A percentile compares a stretch with the other conserved stretches of the same genome.
These are phyloP conservation scores for Mycena polygramma DNA, from an alignment of 768 basidiomycete species.

Conservation along the genomic window DNA sequence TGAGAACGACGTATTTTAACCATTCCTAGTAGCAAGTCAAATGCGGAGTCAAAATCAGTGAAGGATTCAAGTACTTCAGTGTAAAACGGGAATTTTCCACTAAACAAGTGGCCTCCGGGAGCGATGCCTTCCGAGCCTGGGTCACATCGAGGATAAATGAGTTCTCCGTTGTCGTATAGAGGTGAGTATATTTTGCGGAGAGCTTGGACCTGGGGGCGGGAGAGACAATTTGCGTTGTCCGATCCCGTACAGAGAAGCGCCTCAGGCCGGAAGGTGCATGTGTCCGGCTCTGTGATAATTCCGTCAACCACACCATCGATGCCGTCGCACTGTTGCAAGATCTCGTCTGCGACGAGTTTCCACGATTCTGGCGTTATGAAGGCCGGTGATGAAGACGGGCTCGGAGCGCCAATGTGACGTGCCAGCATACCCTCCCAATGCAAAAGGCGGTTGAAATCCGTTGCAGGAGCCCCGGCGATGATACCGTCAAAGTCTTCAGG, in stretches of 20 bases:
- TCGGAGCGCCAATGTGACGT: conserved; percentile 19
- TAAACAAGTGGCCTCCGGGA: not conserved
- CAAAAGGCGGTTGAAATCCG: conserved; percentile 25
- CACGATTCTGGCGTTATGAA: conserved; percentile 38
- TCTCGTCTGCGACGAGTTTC: conserved; percentile 39
- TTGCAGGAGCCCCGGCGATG: conserved; percentile 44
- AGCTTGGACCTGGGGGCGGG: conserved; percentile 37
- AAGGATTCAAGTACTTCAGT: not conserved
- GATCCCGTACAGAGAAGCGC: conserved; percentile 31
- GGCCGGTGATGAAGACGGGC: not conserved
- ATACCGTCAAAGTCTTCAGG: conserved; percentile 47
- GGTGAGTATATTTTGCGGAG: conserved; percentile 40
- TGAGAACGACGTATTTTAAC: conserved; percentile 32
- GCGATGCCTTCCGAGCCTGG: conserved; percentile 24
- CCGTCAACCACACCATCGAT: conserved; percentile 43
- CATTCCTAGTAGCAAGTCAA: conserved; percentile 17
- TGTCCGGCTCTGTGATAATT: conserved; percentile 42
- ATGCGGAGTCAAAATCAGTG: not conserved
- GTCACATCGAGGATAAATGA: conserved; percentile 37
- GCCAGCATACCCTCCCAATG: conserved; percentile 25
- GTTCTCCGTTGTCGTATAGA: conserved; percentile 31
- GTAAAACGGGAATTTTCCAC: conserved; percentile 4
- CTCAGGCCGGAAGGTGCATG: conserved; percentile 41
- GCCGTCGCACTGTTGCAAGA: conserved; percentile 26
- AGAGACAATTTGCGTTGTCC: conserved; percentile 31